Evolutionary conservation across 768 basidiomycete species (phyloP), one percentile per base, ranked within the genome.

Genomic region (Phylloporus arenicola): DNA sequence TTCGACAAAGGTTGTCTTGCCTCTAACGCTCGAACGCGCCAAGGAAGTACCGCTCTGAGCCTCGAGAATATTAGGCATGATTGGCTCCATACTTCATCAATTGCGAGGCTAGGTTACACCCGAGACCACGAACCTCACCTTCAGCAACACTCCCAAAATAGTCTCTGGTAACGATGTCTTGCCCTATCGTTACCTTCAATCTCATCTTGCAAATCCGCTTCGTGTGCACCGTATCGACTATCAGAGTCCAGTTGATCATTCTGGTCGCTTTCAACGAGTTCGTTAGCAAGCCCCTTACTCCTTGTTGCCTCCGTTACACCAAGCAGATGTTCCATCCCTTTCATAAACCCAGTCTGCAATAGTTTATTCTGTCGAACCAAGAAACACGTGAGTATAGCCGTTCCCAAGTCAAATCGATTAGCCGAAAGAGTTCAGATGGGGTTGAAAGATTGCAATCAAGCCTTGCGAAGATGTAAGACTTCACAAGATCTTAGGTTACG

Each of bases 91-190:
- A 37, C 19, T 33, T 47, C 45, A 45, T 42, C 22, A 29, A 42
- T 25, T 8, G n/a, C 33, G 12, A 13, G 10, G 16, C 38, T 3
- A 35, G 39, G 30, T 29, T 12, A 0, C 20, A 34, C 41, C 56
- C 33, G 11, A 29, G 19, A 29, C 61, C 67, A 61, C 70, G 37
- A 61, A 88, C 89, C 68, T 78, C 68, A 51, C 82, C 81, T 58
- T 92, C 89, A 10, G 75, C 74, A 34, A 86, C 78, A 27, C 84
- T 80, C 89, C 86, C 88, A 92, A 64, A 86, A 91, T 39, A 81
- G 69, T 38, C 83, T 77, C 57, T 84, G 81, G 62, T 87, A 88
- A 10, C 82, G 78, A 49, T 80, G 75, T 20, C 82, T 78, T 39
- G 78, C 77, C 47, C 69, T 72, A 47, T 82, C 75, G 51, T 79